Base-by-base conservation (phyloP, 352 stramenopile genomes). In the Phytopythium montanum region DNA sequence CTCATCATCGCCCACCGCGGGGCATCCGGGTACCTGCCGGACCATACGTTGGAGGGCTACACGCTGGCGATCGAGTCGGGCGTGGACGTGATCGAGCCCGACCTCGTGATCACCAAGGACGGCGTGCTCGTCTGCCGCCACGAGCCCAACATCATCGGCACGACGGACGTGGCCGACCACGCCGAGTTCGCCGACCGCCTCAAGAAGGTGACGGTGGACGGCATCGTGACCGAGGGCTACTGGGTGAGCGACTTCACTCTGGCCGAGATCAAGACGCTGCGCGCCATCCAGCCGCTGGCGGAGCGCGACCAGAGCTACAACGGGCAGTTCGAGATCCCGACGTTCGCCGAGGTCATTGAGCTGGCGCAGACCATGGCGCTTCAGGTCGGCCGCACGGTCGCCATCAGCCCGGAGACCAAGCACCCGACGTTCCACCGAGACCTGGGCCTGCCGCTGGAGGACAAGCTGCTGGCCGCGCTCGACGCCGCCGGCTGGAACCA, bases 221-320 rank as follows among this genome's bases (percentile, higher is more conserved):
- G 82, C 45, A 66, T 79, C 26, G 56, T 74, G 41, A 72, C 75
- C 23, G 65, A 68, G 21, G 83, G 88, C 14, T 98, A 91, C 67
- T 98, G 91, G 60, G 84, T 91, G 49, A 91, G 83, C 60, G 88
- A 98, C 65, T 98, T 98, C 81, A 95, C 87, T 38, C 80, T 94
- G 25, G 75, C 75, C 9, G 92, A 98, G 76, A 81, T 98, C 63
- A 89, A 97, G 73, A 81, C 82, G 46, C 72, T 98, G 39, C 61
- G 76, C 9, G 76, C 92, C 46, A 79, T 85, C 31, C 92, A 98
- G 62, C 79, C 85, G 41, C 61, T 96, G 25, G 46, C 74, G 18
- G 73, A 95, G 36, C 76, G 93, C 48, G 81, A 90, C 62, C 88
- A 87, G 49, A 81, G 70, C 57, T 95, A 79, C 67, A 86, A 97